Base-by-base conservation (phyloP, 2,329 filamentous ascomycete species). In the Aureobasidium sp. region DNA sequence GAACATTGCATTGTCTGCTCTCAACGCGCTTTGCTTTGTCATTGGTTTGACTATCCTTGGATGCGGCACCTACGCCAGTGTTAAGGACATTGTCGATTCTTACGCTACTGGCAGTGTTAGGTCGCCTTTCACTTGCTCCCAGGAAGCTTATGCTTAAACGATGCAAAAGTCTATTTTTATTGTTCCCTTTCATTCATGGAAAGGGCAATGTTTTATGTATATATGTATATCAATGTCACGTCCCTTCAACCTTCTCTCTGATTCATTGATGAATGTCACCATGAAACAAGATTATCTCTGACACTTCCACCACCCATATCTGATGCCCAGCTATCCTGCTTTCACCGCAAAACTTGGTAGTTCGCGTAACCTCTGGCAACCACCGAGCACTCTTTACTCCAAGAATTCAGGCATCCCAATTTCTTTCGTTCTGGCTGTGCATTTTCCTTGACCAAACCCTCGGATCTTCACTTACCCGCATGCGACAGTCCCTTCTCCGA, bases 1-100 rank as follows among this genome's bases (percentile, higher is more conserved):
- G 48, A 83, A 82, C 69, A 76, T 76, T 29, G 62, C 66, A 2
- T 68, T 82, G 27, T 77, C 77, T 3, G 61, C 76, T 5, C n/a
- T 80, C 27, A 82, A 83, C 63, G 65, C 71, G 0, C 39, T 73
- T 0, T 73, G 80, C n/a, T 73, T 82, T 53, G 17, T 68, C 32
- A 70, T 74, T 47, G 73, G 73, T 5, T 13, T 72, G 9, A 65
- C 68, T 9, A 67, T 70, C 1, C 64, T 74, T 2, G 72, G 67
- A 23, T 73, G 73, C 13, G 78, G 78, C 51, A 77, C 77, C 10
- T 79, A 79, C 62, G 75, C 77, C 2, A 73, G 70, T 62, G 75
- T 78, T 20, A 67, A 76, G 69, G 77, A 79, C 64, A 79, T 79
- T 52, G 68, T 75, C 6, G 68, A 73, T 27, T 71, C 75, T 67